Base-by-base conservation (phyloP, 2,329 filamentous ascomycete species). In the Lasiodiplodia citricola region DNA sequence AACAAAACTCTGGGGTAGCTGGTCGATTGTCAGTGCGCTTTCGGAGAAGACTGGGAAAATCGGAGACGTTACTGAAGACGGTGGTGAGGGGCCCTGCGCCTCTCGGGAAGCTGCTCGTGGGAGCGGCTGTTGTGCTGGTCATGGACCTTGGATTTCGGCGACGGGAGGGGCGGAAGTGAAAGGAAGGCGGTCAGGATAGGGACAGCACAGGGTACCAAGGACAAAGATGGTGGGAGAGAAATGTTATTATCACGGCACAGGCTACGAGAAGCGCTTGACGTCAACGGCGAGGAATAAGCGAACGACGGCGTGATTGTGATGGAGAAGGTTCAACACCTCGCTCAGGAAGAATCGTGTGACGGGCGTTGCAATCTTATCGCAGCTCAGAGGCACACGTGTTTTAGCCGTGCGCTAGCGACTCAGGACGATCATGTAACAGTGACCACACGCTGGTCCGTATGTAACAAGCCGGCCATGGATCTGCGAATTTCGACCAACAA, bases 371-470 rank as follows among this genome's bases (percentile, higher is more conserved):
- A 63, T 63, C 41, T 63, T 31, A 60, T 60, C 38, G 57, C 37
- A 10, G 44, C 44, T 21, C 21, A 16, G 44, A 47, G 18, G 44
- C 44, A 44, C 38, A 38, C 21, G 38, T 21, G 37, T 28, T 35
- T 25, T 21, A 25, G 21, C 25, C 31, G 58, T 63, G 58, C 58
- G 58, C 58, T 63, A 63, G 58, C 58, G 58, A 63, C 58, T 63
- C 58, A 63, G 31, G 41, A 50, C 41, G 58, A 63, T 63, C 57
- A 63, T 63, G 58, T 14, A 63, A 63, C 41, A 31, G 57, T 31
- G 57, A 60, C 23, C 57, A 18, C 57, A 16, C 5, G 23, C 38
- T 47, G 57, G 25, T 47, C 57, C 37, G 21, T 14, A 47, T 47
- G 23, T 10, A 11, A 38, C 37, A 44, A 44, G 23, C 35, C 28